Evolutionary conservation across 768 basidiomycete genomes (phyloP).

Genomic region (Tulasnella sp.): DNA sequence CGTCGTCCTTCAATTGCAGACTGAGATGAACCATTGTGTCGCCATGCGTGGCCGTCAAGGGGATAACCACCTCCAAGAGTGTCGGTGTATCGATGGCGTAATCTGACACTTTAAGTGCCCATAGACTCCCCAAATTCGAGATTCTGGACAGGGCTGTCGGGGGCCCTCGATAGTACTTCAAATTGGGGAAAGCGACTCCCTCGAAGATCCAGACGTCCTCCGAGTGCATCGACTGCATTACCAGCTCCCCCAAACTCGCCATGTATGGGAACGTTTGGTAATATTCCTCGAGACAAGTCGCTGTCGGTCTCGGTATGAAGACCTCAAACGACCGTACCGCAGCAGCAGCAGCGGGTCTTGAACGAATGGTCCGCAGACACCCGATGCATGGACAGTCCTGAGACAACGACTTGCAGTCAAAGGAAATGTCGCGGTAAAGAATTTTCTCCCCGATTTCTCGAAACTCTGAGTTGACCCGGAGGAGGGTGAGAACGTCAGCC

Average conservation of each 20-base stretch:
- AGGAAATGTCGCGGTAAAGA: background rate
- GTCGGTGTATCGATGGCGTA: background rate
- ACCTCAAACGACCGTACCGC: background rate
- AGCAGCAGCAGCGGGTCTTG: background rate
- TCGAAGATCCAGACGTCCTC: background rate
- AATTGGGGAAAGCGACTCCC: background rate
- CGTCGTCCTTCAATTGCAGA: background rate
- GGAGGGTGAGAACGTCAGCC: background rate
- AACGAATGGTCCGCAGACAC: background rate
- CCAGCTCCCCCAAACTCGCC: background rate
- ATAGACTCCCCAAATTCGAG: background rate
- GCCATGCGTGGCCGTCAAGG: background rate
- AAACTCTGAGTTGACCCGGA: background rate
- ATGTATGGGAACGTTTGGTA: background rate
- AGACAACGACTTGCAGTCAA: background rate
- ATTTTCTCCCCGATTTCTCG: background rate
- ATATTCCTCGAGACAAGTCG: background rate
- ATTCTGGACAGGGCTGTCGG: background rate
- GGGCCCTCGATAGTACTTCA: background rate
- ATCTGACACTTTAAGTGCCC: background rate
- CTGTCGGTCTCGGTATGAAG: background rate
- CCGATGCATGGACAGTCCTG: background rate
- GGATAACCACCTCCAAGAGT: background rate
- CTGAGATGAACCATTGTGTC: background rate
- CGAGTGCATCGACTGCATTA: background rate